These are phyloP conservation scores for Mucor circinelloides DNA, from an alignment of 371 early-diverging fungal genomes.

Conservation along the genomic window DNA sequence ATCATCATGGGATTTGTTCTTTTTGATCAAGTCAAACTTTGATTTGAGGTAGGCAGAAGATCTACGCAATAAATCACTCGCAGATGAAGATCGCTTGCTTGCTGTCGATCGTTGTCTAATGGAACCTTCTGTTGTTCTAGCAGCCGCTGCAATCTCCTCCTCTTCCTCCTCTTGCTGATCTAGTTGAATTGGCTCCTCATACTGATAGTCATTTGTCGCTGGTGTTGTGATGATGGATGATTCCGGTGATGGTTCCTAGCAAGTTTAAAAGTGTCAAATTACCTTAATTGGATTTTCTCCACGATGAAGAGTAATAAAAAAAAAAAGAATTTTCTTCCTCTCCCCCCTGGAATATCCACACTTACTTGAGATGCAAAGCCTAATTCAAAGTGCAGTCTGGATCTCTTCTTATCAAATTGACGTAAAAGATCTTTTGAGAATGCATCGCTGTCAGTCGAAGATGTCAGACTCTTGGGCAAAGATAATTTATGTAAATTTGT, in stretches of 20 bases:
- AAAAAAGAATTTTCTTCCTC: background rate
- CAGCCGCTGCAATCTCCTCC: background rate
- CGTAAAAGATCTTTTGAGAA: slow-evolving; percentile 43
- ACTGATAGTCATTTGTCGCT: background rate
- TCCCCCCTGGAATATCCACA: background rate
- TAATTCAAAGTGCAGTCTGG: slow-evolving; percentile 38
- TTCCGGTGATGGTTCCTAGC: slow-evolving; percentile 25
- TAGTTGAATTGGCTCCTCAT: slow-evolving; percentile 13
- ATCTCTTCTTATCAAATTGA: slow-evolving; percentile 42
- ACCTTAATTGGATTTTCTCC: slow-evolving; percentile 20
- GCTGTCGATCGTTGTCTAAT: background rate
- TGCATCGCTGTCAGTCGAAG: slow-evolving; percentile 24
- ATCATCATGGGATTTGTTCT: slow-evolving; percentile 19
- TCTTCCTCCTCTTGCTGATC: slow-evolving; percentile 8
- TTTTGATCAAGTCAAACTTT: slow-evolving; percentile 39
- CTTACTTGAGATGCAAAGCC: slow-evolving; percentile 32
- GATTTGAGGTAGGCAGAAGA: slow-evolving; percentile 48
- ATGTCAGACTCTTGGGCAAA: slow-evolving; percentile 11
- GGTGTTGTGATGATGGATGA: slow-evolving; percentile 11
- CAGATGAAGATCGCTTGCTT: slow-evolving; percentile 22
- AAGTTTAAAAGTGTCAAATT: slow-evolving; percentile 23
- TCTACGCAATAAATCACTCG: slow-evolving; percentile 45
- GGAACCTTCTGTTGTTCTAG: background rate
- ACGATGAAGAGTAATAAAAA: slow-evolving; percentile 3
- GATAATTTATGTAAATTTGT: slow-evolving; percentile 13